These are phyloP conservation scores for Paradendryphiella salina DNA, from an alignment of 2,329 filamentous ascomycete species.

Conservation along the genomic window DNA sequence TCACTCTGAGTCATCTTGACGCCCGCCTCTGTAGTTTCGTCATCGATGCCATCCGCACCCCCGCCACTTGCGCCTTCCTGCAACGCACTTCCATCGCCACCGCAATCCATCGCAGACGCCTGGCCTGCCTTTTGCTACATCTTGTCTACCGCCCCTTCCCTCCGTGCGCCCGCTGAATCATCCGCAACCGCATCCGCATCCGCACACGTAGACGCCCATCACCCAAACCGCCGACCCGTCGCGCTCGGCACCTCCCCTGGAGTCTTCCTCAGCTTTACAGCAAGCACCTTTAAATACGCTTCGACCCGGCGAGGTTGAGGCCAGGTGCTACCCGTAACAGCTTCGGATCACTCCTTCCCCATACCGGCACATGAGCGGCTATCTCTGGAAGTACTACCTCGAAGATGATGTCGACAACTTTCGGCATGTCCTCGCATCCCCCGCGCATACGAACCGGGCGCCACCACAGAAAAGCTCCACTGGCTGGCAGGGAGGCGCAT, in stretches of 20 bases:
- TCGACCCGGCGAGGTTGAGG: constrained; percentile 84
- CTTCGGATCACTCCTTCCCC: constrained; percentile 49
- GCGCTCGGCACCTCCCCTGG: constrained; percentile 31
- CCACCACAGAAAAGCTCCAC: constrained; percentile 56
- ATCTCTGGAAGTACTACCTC: constrained; percentile 95
- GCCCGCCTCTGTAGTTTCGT: constrained; percentile 36
- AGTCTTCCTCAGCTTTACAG: constrained; percentile 55
- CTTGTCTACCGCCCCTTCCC: background rate
- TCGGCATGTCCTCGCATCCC: constrained; percentile 79
- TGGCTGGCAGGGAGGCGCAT: constrained; percentile 39
- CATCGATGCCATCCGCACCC: constrained; percentile 30
- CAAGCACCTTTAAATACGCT: constrained; percentile 83
- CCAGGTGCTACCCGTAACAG: constrained; percentile 73
- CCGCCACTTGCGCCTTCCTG: constrained; percentile 12
- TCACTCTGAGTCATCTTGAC: constrained; percentile 25
- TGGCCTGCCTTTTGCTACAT: constrained; percentile 1
- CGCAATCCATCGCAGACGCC: constrained; percentile 1
- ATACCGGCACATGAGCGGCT: constrained; percentile 79
- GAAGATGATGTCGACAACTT: constrained; percentile 98
- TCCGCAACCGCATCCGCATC: background rate
- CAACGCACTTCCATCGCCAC: constrained; percentile 1
- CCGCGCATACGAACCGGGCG: constrained; percentile 61
- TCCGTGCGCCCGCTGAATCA: constrained; percentile 1
- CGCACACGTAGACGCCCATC: constrained; percentile 16
- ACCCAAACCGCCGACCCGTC: constrained; percentile 27